Evolutionary conservation across 1,284 basidiomycete genomes (phyloP).

Genomic region (Sphaerobolus stellatus): DNA sequence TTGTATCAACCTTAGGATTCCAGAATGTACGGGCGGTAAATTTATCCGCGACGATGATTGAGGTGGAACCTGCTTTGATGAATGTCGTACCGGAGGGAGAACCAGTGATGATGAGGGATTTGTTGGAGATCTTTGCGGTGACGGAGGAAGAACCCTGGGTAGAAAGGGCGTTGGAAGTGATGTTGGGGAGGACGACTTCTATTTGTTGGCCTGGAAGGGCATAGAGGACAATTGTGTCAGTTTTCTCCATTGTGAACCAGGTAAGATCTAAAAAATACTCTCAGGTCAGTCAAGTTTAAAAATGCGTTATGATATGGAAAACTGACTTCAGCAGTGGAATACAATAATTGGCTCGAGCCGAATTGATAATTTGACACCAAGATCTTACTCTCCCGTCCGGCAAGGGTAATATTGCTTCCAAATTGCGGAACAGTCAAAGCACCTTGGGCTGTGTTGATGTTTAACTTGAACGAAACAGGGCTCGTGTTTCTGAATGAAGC

Average conservation of each 20-base stretch:
- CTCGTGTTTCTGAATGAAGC: slow-evolving; percentile 26
- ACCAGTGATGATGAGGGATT: slow-evolving; percentile 34
- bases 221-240: slow-evolving; percentile 40
- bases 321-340: slow-evolving; percentile 11
- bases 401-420: no score
- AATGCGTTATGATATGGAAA: no score
- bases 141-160: slow-evolving; percentile 18
- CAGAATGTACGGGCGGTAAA: slow-evolving; percentile 19
- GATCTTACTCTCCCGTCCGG: slow-evolving; percentile 4
- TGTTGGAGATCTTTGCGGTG: slow-evolving; percentile 13
- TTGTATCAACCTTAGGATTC: slow-evolving; percentile 33
- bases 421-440: slow-evolving; percentile 53
- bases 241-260: slow-evolving; percentile 34
- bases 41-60: slow-evolving; percentile 31
- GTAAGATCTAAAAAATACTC: slow-evolving; percentile 30
- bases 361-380: slow-evolving; percentile 11
- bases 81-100: slow-evolving; percentile 34
- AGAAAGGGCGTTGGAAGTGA: neutral
- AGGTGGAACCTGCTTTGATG: slow-evolving; percentile 30
- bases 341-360: slow-evolving; percentile 8
- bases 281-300: neutral
- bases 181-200: slow-evolving; percentile 32
- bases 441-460: slow-evolving; percentile 51
- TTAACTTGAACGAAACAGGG: no score
- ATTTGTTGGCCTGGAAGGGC: slow-evolving; percentile 35